Conservation (phyloP, 139 green algal genomes). For the Chloropicon primus region DNA sequence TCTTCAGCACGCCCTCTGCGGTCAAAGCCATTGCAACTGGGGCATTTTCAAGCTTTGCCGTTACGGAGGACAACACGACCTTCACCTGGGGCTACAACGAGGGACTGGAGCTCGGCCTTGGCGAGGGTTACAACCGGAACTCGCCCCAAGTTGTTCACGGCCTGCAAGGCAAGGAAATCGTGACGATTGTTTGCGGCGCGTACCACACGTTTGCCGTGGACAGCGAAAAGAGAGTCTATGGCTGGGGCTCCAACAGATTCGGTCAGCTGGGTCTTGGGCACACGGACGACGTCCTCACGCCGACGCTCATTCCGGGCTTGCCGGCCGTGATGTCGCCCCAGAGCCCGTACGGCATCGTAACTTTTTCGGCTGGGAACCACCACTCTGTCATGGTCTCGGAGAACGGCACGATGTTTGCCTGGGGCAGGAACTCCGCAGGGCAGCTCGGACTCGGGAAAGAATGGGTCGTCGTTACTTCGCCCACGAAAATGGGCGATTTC, state of each 20-base stretch:
- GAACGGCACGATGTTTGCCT: conserved; percentile 5
- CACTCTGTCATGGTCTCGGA: conserved; percentile 7
- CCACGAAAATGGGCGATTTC: not conserved
- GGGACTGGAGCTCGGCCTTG: conserved; percentile 20
- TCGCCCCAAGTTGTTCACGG: conserved; percentile 10
- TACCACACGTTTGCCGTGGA: not conserved
- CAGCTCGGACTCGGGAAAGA: conserved; percentile 12
- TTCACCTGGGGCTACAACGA: conserved; percentile 25
- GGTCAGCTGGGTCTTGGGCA: conserved; percentile 5
- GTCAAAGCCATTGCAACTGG: not conserved
- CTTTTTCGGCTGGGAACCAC: not conserved
- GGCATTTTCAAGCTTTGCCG: not conserved
- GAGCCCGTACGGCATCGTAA: not conserved
- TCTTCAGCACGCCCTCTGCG: not conserved
- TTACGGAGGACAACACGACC: not conserved
- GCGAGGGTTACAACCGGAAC: conserved; percentile 17
- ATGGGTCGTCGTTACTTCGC: not conserved
- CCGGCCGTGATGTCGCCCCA: not conserved
- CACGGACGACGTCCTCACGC: not conserved
- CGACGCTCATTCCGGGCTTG: not conserved
- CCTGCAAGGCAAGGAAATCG: not conserved
- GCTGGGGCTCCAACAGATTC: conserved; percentile 2
- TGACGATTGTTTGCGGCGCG: not conserved
- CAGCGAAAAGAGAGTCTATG: not conserved
- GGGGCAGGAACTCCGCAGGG: conserved; percentile 10